A percentile compares a stretch with the other conserved stretches of the same genome.
Conservation (phyloP, 495 filamentous ascomycete species). For the Poronia punctata region DNA sequence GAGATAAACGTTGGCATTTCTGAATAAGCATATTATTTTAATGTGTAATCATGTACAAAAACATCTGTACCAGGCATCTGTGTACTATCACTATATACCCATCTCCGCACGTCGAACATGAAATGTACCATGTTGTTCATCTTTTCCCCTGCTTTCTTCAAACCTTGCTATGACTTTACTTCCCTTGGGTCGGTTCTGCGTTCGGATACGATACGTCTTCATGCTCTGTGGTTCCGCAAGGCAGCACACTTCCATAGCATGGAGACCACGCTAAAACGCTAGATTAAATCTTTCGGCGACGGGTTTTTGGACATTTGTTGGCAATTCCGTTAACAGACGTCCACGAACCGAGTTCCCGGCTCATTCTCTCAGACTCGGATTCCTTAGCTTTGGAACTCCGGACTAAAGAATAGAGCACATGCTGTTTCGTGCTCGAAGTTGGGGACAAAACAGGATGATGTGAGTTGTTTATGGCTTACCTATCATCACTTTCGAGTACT, state of each 20-base stretch:
- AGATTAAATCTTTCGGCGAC: slow-evolving; percentile 32
- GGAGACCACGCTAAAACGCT: slow-evolving; percentile 43
- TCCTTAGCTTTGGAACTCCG: slow-evolving; percentile 44
- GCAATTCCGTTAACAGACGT: slow-evolving; percentile 10
- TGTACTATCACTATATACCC: slow-evolving; percentile 39
- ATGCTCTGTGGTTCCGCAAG: slow-evolving; percentile 23
- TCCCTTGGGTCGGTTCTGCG: slow-evolving; percentile 17
- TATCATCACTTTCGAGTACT: no score
- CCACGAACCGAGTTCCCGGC: slow-evolving; percentile 21
- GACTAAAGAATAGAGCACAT: slow-evolving; percentile 52
- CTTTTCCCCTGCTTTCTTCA: neutral
- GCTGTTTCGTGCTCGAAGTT: slow-evolving; percentile 8
- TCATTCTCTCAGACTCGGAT: slow-evolving; percentile 47
- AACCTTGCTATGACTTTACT: neutral
- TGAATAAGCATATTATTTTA: slow-evolving; percentile 14
- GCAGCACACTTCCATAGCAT: slow-evolving; percentile 28
- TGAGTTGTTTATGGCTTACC: no score
- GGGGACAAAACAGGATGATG: no score
- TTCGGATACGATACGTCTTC: slow-evolving; percentile 49
- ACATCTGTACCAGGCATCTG: slow-evolving; percentile 26
- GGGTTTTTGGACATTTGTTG: slow-evolving; percentile 16
- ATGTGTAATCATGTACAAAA: slow-evolving; percentile 16
- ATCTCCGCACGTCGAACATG: slow-evolving; percentile 24
- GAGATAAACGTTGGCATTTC: slow-evolving; percentile 44
- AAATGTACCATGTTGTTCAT: slow-evolving; percentile 2